These are phyloP conservation scores for Rhododendron simsii DNA, from an alignment of 148 eudicot species.

Conservation along the genomic window DNA sequence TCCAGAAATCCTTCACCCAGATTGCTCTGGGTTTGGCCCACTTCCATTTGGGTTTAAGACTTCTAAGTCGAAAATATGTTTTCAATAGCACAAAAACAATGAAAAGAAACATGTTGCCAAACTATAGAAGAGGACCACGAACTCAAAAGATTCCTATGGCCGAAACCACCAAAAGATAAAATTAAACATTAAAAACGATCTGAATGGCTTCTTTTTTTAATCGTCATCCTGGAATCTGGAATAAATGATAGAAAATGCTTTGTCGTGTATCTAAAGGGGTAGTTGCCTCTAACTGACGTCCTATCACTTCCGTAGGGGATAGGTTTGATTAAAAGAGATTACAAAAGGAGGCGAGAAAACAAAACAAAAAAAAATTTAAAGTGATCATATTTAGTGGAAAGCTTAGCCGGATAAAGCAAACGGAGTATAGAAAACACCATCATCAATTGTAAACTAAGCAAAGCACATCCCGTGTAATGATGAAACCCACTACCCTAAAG, in stretches of 20 bases:
- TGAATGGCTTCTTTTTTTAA: neutral
- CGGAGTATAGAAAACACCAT: neutral
- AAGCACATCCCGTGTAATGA: neutral
- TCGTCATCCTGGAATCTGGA: neutral
- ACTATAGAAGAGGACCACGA: neutral
- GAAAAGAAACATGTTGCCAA: neutral
- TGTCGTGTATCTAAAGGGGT: neutral
- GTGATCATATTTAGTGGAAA: neutral
- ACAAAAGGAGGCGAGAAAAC: neutral
- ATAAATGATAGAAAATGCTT: no score
- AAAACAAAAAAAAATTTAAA: neutral
- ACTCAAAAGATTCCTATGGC: neutral
- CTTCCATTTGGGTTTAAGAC: neutral
- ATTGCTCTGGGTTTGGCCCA: neutral
- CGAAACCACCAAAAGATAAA: neutral
- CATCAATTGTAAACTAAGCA: neutral
- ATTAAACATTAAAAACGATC: neutral
- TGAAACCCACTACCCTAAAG: slow-evolving; percentile 13
- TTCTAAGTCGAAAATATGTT: neutral
- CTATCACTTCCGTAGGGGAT: neutral
- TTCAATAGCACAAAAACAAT: neutral
- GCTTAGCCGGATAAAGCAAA: neutral
- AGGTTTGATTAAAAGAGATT: neutral
- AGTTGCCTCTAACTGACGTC: neutral
- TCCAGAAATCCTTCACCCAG: neutral